Percentiles rank a stretch among this genome's conserved stretches.
Conservation (phyloP, 106 monocot species). For the Dendrobium chrysotoxum region DNA sequence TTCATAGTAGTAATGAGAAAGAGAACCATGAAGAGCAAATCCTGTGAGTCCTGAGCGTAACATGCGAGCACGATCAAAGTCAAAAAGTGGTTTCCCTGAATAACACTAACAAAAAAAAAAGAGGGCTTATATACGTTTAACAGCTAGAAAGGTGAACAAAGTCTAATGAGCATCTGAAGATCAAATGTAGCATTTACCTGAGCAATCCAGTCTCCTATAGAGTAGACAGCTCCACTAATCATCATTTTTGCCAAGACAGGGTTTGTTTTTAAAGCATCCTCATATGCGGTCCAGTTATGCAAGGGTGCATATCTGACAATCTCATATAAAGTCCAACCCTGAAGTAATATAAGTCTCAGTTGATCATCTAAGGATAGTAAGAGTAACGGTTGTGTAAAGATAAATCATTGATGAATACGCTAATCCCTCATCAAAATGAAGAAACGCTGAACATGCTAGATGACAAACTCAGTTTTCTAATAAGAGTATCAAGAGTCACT, state of each 20-base stretch:
- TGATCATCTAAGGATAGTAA: not conserved
- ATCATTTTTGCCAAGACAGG: constrained; percentile 97
- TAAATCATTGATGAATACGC: not conserved
- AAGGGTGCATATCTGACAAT: constrained; percentile 83
- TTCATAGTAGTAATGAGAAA: constrained; percentile 95
- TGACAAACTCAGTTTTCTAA: too few relatives aligned
- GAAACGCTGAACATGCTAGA: too few relatives aligned
- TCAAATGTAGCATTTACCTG: constrained; percentile 43
- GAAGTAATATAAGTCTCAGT: constrained; percentile 9
- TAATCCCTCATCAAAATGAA: not conserved
- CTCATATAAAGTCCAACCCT: constrained; percentile 96
- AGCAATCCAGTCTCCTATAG: constrained; percentile 94
- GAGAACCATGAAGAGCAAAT: constrained; percentile 88
- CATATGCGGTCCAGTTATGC: constrained; percentile 95
- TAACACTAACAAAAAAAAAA: constrained; percentile 56
- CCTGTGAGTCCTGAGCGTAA: constrained; percentile 87
- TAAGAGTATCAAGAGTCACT: too few relatives aligned
- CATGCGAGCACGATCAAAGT: constrained; percentile 84
- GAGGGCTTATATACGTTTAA: not conserved
- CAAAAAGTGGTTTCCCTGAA: constrained; percentile 96
- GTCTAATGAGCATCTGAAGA: not conserved
- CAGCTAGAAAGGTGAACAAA: not conserved
- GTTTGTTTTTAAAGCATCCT: constrained; percentile 86
- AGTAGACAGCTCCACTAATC: constrained; percentile 95
- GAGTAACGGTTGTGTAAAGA: not conserved